Conservation (phyloP, 2,329 filamentous ascomycete genomes). For the Boeremia lycopersici region DNA sequence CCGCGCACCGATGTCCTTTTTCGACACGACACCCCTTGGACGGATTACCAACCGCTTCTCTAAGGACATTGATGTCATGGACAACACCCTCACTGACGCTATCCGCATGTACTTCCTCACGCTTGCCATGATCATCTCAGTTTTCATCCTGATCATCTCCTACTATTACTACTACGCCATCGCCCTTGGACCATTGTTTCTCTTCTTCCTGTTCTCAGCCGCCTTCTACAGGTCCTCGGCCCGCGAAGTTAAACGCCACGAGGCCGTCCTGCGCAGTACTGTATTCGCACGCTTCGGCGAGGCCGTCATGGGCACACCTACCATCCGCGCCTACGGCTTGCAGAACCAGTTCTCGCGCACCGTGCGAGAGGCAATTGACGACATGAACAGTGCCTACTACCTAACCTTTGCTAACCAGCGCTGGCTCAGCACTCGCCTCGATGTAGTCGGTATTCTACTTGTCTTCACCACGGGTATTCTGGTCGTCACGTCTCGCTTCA, state of each 20-base stretch:
- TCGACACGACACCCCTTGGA: slow-evolving; percentile 94
- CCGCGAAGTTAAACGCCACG: slow-evolving; percentile 92
- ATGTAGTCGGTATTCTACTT: slow-evolving; percentile 80
- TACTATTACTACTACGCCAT: slow-evolving; percentile 90
- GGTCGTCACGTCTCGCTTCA: slow-evolving; percentile 89
- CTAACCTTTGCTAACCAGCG: slow-evolving; percentile 94
- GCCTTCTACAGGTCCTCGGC: slow-evolving; percentile 90
- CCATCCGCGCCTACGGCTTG: slow-evolving; percentile 87
- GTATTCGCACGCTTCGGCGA: slow-evolving; percentile 94
- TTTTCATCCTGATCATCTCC: slow-evolving; percentile 90
- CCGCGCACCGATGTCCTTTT: slow-evolving; percentile 81
- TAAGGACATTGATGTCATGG: slow-evolving; percentile 94
- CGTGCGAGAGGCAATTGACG: slow-evolving; percentile 76
- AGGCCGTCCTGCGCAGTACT: slow-evolving; percentile 82
- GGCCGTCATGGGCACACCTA: slow-evolving; percentile 80
- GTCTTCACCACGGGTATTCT: slow-evolving; percentile 89
- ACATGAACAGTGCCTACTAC: slow-evolving; percentile 94
- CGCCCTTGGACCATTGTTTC: slow-evolving; percentile 70
- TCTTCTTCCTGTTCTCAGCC: slow-evolving; percentile 81
- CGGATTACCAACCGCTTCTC: slow-evolving; percentile 97
- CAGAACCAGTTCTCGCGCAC: slow-evolving; percentile 74
- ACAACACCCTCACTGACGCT: slow-evolving; percentile 86
- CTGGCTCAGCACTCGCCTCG: slow-evolving; percentile 86
- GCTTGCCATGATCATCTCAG: slow-evolving; percentile 62
- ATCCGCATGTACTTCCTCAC: slow-evolving; percentile 94